Base-by-base conservation (phyloP, 768 basidiomycete genomes). In the Trametes cubensis region DNA sequence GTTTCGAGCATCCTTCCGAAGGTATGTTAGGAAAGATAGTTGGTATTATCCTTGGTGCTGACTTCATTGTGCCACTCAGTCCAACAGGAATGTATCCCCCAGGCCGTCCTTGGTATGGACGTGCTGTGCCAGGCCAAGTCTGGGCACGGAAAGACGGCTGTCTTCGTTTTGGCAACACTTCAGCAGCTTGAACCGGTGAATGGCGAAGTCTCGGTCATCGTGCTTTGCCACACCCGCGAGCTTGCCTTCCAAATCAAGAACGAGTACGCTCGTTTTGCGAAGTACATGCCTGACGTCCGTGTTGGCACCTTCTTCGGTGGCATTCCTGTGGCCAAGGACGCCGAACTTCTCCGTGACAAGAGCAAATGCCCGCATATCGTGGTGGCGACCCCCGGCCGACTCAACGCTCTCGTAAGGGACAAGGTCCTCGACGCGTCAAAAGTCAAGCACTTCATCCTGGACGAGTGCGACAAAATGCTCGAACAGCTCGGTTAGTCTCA, bases 391-490 rank as follows among this genome's bases (percentile, higher is more conserved):
- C 97, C 97, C 52, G 97, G 97, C 70, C 90, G 97, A 62, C 82
- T 98, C 75, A 97, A 98, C 74, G 96, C 95, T 58, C 89, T 99
- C 68, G 87, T 89, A 52, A 84, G 96, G 68, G 97, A 98, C 79
- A 98, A 98, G 82, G 85, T 90, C 70, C 76, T 99, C 77, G 94
- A 97, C 73, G 92, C 92, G 66, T 92, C 92, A 79, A 88, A 92
- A 72, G 94, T 98, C 77, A 98, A 98, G 80, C 96, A 98, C 82
- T 99, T 99, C 79, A 95, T 97, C 60, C 82, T 99, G 76, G 97
- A 99, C 85, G 97, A 99, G 82, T 99, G 97, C 85, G 97, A 99
- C 85, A 99, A 99, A 87, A 98, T 99, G 94, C 90, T 99, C 75
- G 97, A 99, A 85, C 92, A 95, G 87, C 95, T 99, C 81, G 97